Base-by-base conservation (phyloP, 1,284 basidiomycete genomes). In the Microbotryum scabiosae region DNA sequence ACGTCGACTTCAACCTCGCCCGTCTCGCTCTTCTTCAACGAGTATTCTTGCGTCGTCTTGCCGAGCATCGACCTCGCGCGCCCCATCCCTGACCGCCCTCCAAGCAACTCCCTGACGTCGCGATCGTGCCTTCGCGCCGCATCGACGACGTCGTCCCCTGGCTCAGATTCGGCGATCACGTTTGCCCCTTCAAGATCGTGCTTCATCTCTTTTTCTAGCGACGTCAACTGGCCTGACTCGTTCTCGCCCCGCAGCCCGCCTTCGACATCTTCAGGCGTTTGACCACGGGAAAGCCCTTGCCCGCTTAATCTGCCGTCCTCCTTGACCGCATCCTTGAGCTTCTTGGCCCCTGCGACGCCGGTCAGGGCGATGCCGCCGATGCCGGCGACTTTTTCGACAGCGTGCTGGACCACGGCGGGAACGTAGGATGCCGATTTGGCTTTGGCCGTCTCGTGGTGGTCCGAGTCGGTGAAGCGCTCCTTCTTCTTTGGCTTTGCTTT, bases 291-390 rank as follows among this genome's bases (percentile, higher is more conserved):
- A 0, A n/a, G n/a, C 14, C 23, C 25, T 16, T 32, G 20, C 5
- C 26, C 23, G 18, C 21, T n/a, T 2, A 77, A 41, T 23, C 79
- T 75, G 16, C 36, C 36, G 16, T 80, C 78, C 21, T 78, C 71
- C 57, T 75, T 72, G 21, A 81, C 70, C 45, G 51, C 45, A 25
- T 55, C 26, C 41, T 53, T 54, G 32, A 87, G 73, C 2, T 79
- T 77, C 25, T 81, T 80, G 61, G 86, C 61, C 5, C 50, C 51
- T 1, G 56, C 25, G 1, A 61, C 59, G 21, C 44, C 43, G 1
- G 53, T 47, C 2, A 51, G 10, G 4, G 46, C 57, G 16, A 51
- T 57, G 5, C 28, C 49, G 2, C 63, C 61, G 12, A 56, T 32
- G 0, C 60, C 66, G 4, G 62, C 63, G 8, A 36, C 54, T 23